Conservation (phyloP, 192 early-diverging fungal species). For the Coemansia sp. region DNA sequence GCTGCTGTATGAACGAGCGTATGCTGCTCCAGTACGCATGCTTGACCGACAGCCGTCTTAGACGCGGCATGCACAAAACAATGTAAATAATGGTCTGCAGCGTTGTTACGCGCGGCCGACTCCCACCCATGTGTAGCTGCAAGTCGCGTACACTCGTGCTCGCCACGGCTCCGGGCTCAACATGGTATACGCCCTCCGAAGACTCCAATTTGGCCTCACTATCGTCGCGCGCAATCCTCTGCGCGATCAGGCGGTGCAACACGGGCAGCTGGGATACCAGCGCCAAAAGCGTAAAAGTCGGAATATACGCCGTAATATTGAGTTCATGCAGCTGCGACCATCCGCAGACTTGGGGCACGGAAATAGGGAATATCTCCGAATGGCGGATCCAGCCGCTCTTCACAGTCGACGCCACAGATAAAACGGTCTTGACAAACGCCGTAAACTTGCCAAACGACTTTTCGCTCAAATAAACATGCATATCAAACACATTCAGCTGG, state of each 20-base stretch:
- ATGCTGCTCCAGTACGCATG: slow-evolving; percentile 19
- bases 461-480: slow-evolving; percentile 21
- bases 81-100: slow-evolving; percentile 40
- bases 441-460: slow-evolving; percentile 20
- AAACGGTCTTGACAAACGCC: slow-evolving; percentile 15
- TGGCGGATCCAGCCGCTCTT: slow-evolving; percentile 36
- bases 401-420: slow-evolving; percentile 9
- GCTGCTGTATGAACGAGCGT: neutral
- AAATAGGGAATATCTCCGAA: slow-evolving; percentile 34
- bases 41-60: slow-evolving; percentile 22
- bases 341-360: slow-evolving; percentile 13
- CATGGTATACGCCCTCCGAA: neutral
- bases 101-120: slow-evolving; percentile 8
- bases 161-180: neutral
- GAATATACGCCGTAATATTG: slow-evolving; percentile 31
- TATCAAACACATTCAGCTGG: slow-evolving; percentile 12
- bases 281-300: slow-evolving; percentile 12
- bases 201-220: slow-evolving; percentile 14
- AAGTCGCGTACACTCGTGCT: slow-evolving; percentile 20
- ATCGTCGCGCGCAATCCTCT: slow-evolving; percentile 30
- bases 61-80: slow-evolving; percentile 23
- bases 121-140: slow-evolving; percentile 38
- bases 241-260: slow-evolving; percentile 15
- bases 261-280: slow-evolving; percentile 29
- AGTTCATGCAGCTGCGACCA: slow-evolving; percentile 35